phyloP scores from a whole-genome alignment of 495 filamentous ascomycete species.

The Podospora sp. region DNA sequence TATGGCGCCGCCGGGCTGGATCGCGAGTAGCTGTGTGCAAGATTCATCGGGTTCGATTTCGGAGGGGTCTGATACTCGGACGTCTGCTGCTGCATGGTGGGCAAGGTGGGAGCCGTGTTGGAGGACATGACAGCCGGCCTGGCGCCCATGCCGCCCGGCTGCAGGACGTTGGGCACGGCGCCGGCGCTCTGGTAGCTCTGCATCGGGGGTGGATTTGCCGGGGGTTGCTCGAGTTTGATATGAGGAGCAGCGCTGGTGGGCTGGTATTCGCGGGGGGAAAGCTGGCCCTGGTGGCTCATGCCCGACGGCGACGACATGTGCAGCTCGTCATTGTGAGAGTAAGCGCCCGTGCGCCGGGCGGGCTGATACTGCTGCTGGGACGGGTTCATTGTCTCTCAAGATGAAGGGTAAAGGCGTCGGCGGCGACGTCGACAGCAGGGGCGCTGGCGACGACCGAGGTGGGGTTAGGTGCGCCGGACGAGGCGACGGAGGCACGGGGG shows the following conservation, averaged over 20 bases:
- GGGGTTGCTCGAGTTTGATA: conserved; percentile 33
- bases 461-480: neutral
- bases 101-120: conserved; percentile 71
- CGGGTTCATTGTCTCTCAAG: conserved; percentile 59
- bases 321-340: conserved; percentile 67
- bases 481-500: neutral
- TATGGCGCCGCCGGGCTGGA: conserved; percentile 75
- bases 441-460: neutral
- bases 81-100: conserved; percentile 71
- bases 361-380: conserved; percentile 47
- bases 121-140: conserved; percentile 67
- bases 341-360: conserved; percentile 46
- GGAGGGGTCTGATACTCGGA: conserved; percentile 68
- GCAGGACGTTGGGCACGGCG: conserved; percentile 69
- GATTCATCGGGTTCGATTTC: conserved; percentile 62
- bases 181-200: conserved; percentile 58
- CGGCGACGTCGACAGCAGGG: neutral
- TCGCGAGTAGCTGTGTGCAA: conserved; percentile 73
- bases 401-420: neutral
- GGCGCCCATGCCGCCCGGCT: conserved; percentile 57
- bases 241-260: conserved; percentile 53
- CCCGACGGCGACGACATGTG: conserved; percentile 72
- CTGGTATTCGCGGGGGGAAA: conserved; percentile 54
- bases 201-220: conserved; percentile 47
- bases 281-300: conserved; percentile 49